These are phyloP conservation scores for Akanthomyces muscarius DNA, from an alignment of 2,329 filamentous ascomycete species.

Conservation along the genomic window DNA sequence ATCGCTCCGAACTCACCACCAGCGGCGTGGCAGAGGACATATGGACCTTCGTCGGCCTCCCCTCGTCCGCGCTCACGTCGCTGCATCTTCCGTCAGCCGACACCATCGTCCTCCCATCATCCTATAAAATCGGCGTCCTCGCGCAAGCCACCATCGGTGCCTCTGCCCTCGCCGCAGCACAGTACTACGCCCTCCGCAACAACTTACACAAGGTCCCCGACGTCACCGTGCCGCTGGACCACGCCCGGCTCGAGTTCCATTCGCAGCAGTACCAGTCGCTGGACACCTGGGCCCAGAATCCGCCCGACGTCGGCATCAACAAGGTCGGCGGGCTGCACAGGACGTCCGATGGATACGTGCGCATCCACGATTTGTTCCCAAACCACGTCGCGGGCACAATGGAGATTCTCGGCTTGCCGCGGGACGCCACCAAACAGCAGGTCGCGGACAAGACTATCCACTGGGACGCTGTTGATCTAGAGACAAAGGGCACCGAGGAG, in stretches of 20 bases:
- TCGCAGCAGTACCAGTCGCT: slow-evolving; percentile 53
- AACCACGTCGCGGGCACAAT: no score
- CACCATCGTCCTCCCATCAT: slow-evolving; percentile 33
- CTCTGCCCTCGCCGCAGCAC: slow-evolving; percentile 46
- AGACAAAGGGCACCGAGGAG: no score
- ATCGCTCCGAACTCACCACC: neutral
- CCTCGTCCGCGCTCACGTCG: neutral
- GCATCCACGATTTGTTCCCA: slow-evolving; percentile 30
- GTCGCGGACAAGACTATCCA: no score
- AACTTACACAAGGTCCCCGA: slow-evolving; percentile 29
- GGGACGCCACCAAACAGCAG: no score
- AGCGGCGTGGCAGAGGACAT: neutral
- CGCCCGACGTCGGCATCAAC: slow-evolving; percentile 30
- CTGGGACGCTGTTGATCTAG: no score
- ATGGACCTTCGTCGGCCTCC: neutral
- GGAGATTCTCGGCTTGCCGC: no score
- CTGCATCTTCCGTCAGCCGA: neutral
- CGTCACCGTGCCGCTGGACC: slow-evolving; percentile 41
- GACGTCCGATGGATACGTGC: slow-evolving; percentile 48
- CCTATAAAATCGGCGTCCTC: slow-evolving; percentile 27
- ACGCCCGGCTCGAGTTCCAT: slow-evolving; percentile 50
- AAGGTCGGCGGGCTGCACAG: slow-evolving; percentile 49
- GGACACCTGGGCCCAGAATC: slow-evolving; percentile 34
- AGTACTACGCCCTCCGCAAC: slow-evolving; percentile 36
- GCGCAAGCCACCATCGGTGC: slow-evolving; percentile 50